Percentiles rank a stretch among this genome's conserved stretches.
Evolutionary conservation across 2,329 filamentous ascomycete species (phyloP).

Genomic region (Thyridium curvatum): DNA sequence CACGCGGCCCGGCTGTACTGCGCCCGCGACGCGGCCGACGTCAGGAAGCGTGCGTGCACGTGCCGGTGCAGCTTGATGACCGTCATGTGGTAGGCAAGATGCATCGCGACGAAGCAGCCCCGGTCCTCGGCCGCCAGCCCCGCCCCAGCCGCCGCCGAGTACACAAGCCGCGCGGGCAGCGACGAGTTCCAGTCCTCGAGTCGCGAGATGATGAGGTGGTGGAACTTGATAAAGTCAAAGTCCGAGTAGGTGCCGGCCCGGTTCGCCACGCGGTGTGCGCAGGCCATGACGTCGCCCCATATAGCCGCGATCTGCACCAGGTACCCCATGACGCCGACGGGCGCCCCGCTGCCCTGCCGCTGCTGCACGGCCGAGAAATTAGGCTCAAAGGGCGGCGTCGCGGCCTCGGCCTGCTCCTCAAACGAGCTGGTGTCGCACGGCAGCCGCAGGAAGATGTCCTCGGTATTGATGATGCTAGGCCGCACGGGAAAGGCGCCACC

Average conservation of each 20-base stretch:
- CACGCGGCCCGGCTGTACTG: slow-evolving; percentile 42
- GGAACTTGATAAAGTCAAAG: slow-evolving; percentile 26
- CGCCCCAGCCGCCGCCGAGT: slow-evolving; percentile 33
- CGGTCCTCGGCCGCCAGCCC: slow-evolving; percentile 47
- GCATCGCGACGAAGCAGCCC: slow-evolving; percentile 56
- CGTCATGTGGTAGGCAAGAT: slow-evolving; percentile 60
- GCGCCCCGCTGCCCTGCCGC: slow-evolving; percentile 12
- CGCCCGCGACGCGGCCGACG: slow-evolving; percentile 25
- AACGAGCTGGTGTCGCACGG: slow-evolving; percentile 57
- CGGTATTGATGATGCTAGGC: slow-evolving; percentile 49
- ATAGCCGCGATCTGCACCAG: slow-evolving; percentile 57
- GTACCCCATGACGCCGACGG: slow-evolving; percentile 48
- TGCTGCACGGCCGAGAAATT: slow-evolving; percentile 20
- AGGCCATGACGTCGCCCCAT: slow-evolving; percentile 58
- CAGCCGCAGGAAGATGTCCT: slow-evolving; percentile 61
- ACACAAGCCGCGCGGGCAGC: slow-evolving; percentile 48
- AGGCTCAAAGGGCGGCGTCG: slow-evolving; percentile 55
- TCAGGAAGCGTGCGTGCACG: slow-evolving; percentile 33
- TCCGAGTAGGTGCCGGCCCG: slow-evolving; percentile 3
- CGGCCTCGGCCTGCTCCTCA: slow-evolving; percentile 50
- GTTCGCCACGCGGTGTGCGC: slow-evolving; percentile 47
- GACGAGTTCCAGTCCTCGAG: slow-evolving; percentile 52
- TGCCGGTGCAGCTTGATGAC: slow-evolving; percentile 61
- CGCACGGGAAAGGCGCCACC: slow-evolving; percentile 51
- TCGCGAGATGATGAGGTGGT: slow-evolving; percentile 36